Evolutionary conservation across 2,329 filamentous ascomycete species (phyloP), one percentile per base, ranked within the genome.

Genomic region (Neoascochyta sp.): DNA sequence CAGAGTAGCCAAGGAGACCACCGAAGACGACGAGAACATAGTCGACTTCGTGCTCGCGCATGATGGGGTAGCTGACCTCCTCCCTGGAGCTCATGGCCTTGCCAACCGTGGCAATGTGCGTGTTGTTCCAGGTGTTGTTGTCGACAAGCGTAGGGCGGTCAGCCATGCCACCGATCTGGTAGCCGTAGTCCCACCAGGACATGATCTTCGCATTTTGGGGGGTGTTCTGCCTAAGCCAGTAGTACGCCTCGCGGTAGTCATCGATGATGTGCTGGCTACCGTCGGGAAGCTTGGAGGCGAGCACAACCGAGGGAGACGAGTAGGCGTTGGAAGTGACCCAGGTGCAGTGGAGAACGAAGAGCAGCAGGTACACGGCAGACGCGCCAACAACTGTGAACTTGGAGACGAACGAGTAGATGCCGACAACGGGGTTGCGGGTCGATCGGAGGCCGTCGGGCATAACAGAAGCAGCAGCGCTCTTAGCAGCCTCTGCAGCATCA

Each of bases 91-190:
- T 92, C 92, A 98, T 96, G 22, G 92, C 92, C 71, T 98, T 98
- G 57, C 92, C 92, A 36, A 98, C 92, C 9, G 92, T 98, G 30
- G 92, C 92, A 67, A 98, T 98, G 64, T 98, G 92, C 6, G 92
- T 98, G 72, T 98, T 98, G 74, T 98, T 98, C 92, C 92, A 98
- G 2, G 92, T 98, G 71, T 98, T 98, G 74, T 98, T 98, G 73
- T 98, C 92, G 18, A 98, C 92, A 18, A 98, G 75, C 1, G 92
- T 98, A 18, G 92, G 92, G 32, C 92, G 80, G 64, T 98, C 92
- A 27, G 92, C 92, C 92, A 98, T 98, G 48, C 92, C 92, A 69
- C 92, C 92, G 65, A 98, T 98, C 69, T 98, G 92, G 71, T 98
- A 98, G 46, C 92, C 92, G 57, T 98, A 98, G 63, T 98, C 92